A percentile compares a stretch with the other conserved stretches of the same genome.
Conservation (phyloP, 768 basidiomycete species). For the Termitomyces sp. region DNA sequence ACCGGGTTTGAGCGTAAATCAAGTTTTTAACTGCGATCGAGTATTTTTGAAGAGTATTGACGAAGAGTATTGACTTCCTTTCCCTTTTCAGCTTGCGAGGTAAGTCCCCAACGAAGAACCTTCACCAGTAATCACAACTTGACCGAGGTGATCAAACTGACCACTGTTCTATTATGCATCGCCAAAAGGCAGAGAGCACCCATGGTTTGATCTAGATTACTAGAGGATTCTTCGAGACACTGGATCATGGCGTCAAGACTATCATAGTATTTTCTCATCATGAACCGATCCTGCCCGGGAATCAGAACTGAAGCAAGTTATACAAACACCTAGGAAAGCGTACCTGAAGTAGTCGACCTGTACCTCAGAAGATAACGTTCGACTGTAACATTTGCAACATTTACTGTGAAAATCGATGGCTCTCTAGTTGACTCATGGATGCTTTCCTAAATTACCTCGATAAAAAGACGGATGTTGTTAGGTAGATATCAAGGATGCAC, state of each 20-base stretch:
- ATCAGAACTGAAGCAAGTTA: neutral
- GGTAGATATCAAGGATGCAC: neutral
- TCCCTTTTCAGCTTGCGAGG: no score
- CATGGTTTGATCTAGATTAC: no score
- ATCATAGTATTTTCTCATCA: neutral
- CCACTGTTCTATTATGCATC: no score
- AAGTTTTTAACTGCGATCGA: no score
- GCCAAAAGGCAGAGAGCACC: no score
- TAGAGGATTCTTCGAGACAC: neutral
- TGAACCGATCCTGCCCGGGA: neutral
- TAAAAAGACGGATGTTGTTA: neutral
- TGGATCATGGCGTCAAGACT: no score
- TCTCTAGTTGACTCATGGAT: neutral
- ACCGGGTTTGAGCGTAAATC: no score
- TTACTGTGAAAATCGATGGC: neutral
- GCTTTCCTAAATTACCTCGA: neutral
- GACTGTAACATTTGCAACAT: neutral
- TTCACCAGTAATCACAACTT: no score
- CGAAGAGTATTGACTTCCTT: no score
- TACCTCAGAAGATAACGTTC: neutral
- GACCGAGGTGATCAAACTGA: no score
- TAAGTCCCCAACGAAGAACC: no score
- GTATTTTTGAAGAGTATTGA: no score
- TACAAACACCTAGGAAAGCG: neutral
- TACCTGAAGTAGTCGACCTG: neutral